Conservation (phyloP, 768 basidiomycete species). For the Rhodosporidiobolus odoratus region DNA sequence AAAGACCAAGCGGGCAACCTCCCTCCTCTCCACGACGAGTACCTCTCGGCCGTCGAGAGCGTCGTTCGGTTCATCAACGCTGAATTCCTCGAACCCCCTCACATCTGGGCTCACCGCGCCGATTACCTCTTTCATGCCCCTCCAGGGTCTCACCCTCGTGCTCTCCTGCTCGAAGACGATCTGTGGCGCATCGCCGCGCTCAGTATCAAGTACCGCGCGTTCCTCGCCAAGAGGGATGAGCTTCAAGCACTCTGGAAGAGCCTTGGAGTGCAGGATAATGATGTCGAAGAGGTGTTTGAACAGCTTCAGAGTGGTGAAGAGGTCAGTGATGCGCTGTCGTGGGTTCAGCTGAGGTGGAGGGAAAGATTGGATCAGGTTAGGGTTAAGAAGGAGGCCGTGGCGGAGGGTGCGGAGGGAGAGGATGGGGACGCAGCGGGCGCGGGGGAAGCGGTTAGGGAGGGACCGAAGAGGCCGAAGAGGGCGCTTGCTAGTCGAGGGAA, state of each 20-base stretch:
- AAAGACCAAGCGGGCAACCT: constrained; percentile 48
- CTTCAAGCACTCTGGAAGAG: constrained; percentile 61
- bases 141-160: background rate
- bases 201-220: constrained; percentile 81
- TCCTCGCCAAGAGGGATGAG: constrained; percentile 65
- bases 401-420: no score
- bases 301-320: constrained; percentile 72
- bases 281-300: constrained; percentile 35
- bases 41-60: constrained; percentile 66
- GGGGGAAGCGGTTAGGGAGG: constrained; percentile 60
- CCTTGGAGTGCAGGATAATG: constrained; percentile 52
- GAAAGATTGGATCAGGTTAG: constrained; percentile 55
- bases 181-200: constrained; percentile 87
- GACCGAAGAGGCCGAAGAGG: constrained; percentile 54
- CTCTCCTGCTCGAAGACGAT: constrained; percentile 71
- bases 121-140: constrained; percentile 78
- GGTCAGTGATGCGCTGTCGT: constrained; percentile 84
- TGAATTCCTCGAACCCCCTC: constrained; percentile 86
- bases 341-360: constrained; percentile 79
- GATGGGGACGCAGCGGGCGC: constrained; percentile 50
- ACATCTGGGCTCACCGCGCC: constrained; percentile 86
- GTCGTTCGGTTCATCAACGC: constrained; percentile 77
- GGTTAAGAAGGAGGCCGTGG: constrained; percentile 65
- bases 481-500: constrained; percentile 66
- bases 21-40: constrained; percentile 51